Base-by-base conservation (phyloP, 345 rosid species). In the Sisymbrium irio region DNA sequence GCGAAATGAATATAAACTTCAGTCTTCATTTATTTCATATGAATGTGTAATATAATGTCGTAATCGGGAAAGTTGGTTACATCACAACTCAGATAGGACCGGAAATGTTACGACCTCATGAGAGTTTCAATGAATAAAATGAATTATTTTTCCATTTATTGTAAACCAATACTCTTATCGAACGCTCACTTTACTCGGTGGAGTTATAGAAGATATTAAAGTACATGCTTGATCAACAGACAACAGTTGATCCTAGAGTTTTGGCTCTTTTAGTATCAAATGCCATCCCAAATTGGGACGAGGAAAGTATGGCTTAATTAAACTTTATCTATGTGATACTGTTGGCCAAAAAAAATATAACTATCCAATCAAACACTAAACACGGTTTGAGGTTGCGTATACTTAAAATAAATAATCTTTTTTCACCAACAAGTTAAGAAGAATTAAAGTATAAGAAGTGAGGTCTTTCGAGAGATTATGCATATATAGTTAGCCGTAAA, bases 81-180 rank as follows among this genome's bases (percentile, higher is more conserved):
- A 70, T 70, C 39, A 59, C 71, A 64, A 37, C 58, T 64, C 63
- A 64, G 39, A 73, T 64, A 64, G 77, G 57, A 64, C 77, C 65
- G 3, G 49, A 20, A 64, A 8, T 73, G 49, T 65, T 72, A 71
- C 32, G 57, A 33, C 39, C 55, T 73, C 70, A 42, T 64, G 7
- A 3, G 20, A 54, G 53, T 41, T 72, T 27, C 10, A 42, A 50
- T 50, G 42, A 49, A 58, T 47, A 60, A 36, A 59, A n/a, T 10
- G 60, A 35, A 56, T 3, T 59, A 27, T 39, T 47, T 25, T 9
- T 13, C 47, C n/a, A 19, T 28, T 57, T 32, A 19, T 58, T 32
- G 35, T 15, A 70, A 25, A 36, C 18, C 19, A 70, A 15, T 35
- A 35, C 74, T 45, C 56, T 42, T 57, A 57, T 69, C 44, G 18